phyloP scores from a whole-genome alignment of 225 moss, liverwort and hornwort genomes.

The Thuidium tamariscinum region DNA sequence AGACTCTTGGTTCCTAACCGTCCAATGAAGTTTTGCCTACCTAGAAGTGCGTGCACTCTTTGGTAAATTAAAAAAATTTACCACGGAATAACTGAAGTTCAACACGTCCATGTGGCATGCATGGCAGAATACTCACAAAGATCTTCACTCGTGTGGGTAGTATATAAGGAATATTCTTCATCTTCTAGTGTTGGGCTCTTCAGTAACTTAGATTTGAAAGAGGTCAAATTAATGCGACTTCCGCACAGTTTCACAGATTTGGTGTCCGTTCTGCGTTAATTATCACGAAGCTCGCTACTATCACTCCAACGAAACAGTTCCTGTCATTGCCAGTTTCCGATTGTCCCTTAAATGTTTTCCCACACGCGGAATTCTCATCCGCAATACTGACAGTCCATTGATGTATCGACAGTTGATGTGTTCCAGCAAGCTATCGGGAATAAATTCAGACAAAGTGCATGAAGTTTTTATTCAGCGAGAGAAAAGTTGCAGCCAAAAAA shows the following conservation, averaged over 20 bases:
- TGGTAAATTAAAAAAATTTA: background rate
- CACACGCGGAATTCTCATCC: no score
- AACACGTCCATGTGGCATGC: background rate
- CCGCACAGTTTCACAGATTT: background rate
- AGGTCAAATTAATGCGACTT: no score
- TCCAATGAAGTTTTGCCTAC: background rate
- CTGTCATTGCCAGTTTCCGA: background rate
- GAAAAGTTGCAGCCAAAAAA: background rate
- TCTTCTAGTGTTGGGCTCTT: background rate
- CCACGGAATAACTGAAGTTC: background rate
- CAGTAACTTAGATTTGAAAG: background rate
- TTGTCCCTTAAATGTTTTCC: no score
- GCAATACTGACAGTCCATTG: background rate
- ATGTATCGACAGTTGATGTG: background rate
- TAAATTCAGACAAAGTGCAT: background rate
- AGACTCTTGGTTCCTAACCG: background rate
- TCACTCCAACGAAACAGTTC: background rate
- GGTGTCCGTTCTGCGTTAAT: background rate
- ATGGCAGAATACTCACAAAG: background rate
- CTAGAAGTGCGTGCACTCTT: background rate
- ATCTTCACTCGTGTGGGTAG: background rate
- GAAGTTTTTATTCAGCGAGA: background rate
- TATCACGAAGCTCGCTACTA: background rate
- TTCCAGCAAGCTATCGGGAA: background rate
- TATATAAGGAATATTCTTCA: no score